phyloP scores from a whole-genome alignment of 345 rosid genomes.

The Trapa bicornis region DNA sequence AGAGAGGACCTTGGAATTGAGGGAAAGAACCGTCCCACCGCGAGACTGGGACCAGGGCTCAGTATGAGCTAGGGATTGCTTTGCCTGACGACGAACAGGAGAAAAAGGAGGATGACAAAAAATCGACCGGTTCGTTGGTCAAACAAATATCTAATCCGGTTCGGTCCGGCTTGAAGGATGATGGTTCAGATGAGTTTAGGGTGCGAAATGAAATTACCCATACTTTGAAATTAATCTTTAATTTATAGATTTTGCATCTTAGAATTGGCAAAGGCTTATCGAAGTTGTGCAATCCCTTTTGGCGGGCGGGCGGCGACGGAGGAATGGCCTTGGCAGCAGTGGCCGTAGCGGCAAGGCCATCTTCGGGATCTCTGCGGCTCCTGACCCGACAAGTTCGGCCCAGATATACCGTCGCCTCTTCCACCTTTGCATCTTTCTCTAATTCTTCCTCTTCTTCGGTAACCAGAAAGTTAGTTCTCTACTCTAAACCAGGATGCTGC shows the following conservation, averaged over 20 bases:
- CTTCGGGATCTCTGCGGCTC: slow-evolving; percentile 16
- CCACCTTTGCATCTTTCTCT: slow-evolving; percentile 19
- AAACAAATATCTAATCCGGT: too few species aligned
- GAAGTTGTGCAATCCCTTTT: neutral
- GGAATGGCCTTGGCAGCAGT: slow-evolving; percentile 21
- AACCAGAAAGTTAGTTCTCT: slow-evolving; percentile 48
- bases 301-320: neutral
- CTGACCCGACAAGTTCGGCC: slow-evolving; percentile 15
- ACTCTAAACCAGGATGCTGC: slow-evolving; percentile 86
- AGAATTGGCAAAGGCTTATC: neutral
- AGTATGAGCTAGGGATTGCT: too few species aligned
- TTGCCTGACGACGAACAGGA: too few species aligned
- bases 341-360: slow-evolving; percentile 20
- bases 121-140: too few species aligned
- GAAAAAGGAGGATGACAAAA: too few species aligned
- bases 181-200: neutral
- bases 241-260: neutral
- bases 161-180: too few species aligned
- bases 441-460: slow-evolving; percentile 21
- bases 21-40: too few species aligned
- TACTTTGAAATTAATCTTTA: neutral
- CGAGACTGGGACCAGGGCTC: too few species aligned
- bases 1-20: too few species aligned
- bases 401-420: slow-evolving; percentile 10
- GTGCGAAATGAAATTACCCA: neutral